These are phyloP conservation scores for Aspergillus haitiensis DNA, from an alignment of 495 filamentous ascomycete genomes.

Conservation along the genomic window DNA sequence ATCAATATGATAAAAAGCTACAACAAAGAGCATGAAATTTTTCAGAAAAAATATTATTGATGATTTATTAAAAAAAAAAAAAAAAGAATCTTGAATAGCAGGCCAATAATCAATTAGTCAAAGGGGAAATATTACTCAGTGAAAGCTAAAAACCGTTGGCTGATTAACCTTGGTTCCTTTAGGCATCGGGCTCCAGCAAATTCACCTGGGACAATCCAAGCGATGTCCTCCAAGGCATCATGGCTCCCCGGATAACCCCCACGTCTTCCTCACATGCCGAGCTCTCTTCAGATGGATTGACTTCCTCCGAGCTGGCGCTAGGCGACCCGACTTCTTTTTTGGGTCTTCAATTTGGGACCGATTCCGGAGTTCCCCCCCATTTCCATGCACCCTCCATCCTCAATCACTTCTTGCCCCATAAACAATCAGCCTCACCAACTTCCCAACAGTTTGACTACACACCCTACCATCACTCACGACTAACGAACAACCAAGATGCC, in stretches of 20 bases:
- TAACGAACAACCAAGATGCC: conserved; percentile 35
- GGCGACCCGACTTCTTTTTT: conserved; percentile 33
- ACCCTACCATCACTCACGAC: conserved; percentile 29
- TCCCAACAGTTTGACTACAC: conserved; percentile 28
- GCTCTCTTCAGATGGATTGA: conserved; percentile 17
- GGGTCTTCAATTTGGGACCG: conserved; percentile 32
- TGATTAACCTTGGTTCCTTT: neutral
- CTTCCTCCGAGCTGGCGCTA: conserved; percentile 26
- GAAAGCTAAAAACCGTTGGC: conserved; percentile 3
- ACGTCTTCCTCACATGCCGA: conserved; percentile 23
- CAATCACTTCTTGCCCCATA: conserved; percentile 20
- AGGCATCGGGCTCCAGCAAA: conserved; percentile 16
- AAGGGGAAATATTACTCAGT: conserved; percentile 5
- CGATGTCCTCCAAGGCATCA: conserved; percentile 43
- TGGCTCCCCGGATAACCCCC: conserved; percentile 24
- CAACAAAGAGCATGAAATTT: neutral
- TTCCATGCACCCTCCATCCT: conserved; percentile 25
- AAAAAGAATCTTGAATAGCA: neutral
- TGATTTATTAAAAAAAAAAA: neutral
- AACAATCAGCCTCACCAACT: conserved; percentile 23
- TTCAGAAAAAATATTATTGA: conserved; percentile 7
- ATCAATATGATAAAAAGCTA: neutral
- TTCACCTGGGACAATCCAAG: conserved; percentile 32
- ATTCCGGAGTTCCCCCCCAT: conserved; percentile 24
- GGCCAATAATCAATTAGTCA: neutral